phyloP scores from a whole-genome alignment of 805 yeast genomes.

The Candida hispaniensis region DNA sequence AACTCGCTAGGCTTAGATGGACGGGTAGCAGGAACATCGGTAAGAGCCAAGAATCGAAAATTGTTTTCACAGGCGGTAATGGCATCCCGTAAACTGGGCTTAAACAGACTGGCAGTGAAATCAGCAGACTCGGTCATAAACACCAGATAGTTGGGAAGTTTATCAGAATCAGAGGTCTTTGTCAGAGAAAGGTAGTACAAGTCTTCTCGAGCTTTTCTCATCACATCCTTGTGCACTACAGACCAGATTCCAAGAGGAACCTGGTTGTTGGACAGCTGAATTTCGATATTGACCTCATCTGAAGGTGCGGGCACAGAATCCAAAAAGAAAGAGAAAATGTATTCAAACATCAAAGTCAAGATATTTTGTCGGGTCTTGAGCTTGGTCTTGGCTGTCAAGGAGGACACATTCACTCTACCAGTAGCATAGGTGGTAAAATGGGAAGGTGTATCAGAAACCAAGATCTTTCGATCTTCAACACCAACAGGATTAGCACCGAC shows the following conservation, averaged over 20 bases:
- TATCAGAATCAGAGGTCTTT: conserved; percentile 61
- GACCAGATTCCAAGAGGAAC: conserved; percentile 71
- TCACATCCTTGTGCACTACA: conserved; percentile 70
- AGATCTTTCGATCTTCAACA: conserved; percentile 30
- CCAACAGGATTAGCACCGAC: conserved; percentile 40
- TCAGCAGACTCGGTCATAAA: conserved; percentile 86
- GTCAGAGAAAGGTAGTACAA: conserved; percentile 80
- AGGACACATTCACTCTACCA: conserved; percentile 71
- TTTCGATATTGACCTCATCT: conserved; percentile 50
- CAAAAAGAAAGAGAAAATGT: conserved; percentile 45
- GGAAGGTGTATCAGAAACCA: conserved; percentile 53
- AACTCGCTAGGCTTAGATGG: conserved; percentile 54
- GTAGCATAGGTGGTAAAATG: conserved; percentile 65
- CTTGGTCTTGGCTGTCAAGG: conserved; percentile 48
- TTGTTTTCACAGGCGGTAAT: conserved; percentile 37
- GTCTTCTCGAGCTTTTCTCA: conserved; percentile 64
- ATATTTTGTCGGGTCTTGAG: conserved; percentile 74
- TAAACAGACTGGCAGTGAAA: conserved; percentile 54
- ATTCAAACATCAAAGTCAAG: conserved; percentile 56
- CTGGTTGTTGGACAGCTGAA: conserved; percentile 46
- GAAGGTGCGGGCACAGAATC: conserved; percentile 34
- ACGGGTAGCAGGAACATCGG: conserved; percentile 70
- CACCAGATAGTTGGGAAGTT: conserved; percentile 64
- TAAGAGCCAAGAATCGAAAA: conserved; percentile 61
- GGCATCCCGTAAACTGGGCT: conserved; percentile 37